A percentile compares a stretch with the other conserved stretches of the same genome.
These are phyloP conservation scores for Helicostylum pulchrum DNA, from an alignment of 192 early-diverging fungal genomes.

Conservation along the genomic window DNA sequence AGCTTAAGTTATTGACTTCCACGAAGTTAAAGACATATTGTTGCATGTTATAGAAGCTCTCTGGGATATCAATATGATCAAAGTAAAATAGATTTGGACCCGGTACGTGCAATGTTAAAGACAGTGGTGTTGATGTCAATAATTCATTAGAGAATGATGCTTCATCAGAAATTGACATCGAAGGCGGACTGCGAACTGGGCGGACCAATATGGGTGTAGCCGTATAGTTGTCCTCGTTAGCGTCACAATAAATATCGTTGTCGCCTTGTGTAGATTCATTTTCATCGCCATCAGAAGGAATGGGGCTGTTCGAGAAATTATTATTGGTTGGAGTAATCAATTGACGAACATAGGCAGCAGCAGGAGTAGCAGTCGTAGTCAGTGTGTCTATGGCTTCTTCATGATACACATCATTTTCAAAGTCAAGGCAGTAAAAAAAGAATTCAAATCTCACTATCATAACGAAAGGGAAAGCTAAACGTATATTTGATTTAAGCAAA, in stretches of 20 bases:
- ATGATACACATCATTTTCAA: too few relatives aligned
- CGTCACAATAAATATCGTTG: background rate
- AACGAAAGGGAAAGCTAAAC: too few relatives aligned
- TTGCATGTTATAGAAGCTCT: constrained; percentile 15
- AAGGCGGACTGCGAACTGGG: constrained; percentile 3
- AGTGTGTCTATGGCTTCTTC: constrained; percentile 13
- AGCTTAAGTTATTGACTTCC: background rate
- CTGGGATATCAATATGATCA: constrained; percentile 10
- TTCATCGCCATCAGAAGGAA: constrained; percentile 4
- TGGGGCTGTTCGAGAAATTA: constrained; percentile 7
- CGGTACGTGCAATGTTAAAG: constrained; percentile 1
- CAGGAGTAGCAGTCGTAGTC: constrained; percentile 1
- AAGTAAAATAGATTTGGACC: background rate
- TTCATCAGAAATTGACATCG: constrained; percentile 4
- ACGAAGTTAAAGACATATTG: constrained; percentile 14
- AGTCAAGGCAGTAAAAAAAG: too few relatives aligned
- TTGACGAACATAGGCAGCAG: constrained; percentile 5
- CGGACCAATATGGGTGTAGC: background rate
- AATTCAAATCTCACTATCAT: too few relatives aligned
- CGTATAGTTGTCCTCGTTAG: constrained; percentile 7
- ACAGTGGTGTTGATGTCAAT: constrained; percentile 4
- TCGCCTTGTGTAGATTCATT: constrained; percentile 1
- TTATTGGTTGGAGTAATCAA: background rate
- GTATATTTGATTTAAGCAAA: too few relatives aligned
- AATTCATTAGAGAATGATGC: background rate